phyloP scores from a whole-genome alignment of 78 protist species.

The Chrysochromulina parva region DNA sequence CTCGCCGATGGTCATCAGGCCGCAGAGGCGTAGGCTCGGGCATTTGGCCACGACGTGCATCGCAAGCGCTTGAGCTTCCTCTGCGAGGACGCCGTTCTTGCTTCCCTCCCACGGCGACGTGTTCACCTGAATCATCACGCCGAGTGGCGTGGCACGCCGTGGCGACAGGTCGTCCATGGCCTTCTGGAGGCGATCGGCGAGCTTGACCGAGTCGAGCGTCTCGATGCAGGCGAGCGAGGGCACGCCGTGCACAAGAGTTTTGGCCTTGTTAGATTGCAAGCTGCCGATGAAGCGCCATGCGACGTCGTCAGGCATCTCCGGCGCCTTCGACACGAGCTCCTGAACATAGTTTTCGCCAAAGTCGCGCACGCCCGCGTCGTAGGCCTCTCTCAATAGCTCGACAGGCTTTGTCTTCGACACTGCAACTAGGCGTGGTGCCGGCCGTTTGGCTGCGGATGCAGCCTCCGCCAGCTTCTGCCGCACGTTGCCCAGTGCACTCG shows the following conservation, averaged over 20 bases:
- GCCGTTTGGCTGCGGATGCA: background rate
- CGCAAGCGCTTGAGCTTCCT: slow-evolving; percentile 34
- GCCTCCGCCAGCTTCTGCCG: background rate
- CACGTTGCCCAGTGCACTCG: background rate
- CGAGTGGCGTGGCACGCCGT: background rate
- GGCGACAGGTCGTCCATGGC: background rate
- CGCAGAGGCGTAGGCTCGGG: slow-evolving; percentile 45
- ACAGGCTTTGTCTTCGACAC: slow-evolving; percentile 79
- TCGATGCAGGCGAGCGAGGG: slow-evolving; percentile 55
- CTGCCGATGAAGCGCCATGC: slow-evolving; percentile 82
- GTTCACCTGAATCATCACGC: slow-evolving; percentile 67
- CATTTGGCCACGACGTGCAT: slow-evolving; percentile 13
- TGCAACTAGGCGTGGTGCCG: slow-evolving; percentile 65
- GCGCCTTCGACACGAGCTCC: slow-evolving; percentile 67
- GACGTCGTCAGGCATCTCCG: slow-evolving; percentile 60
- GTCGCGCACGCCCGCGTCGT: slow-evolving; percentile 60
- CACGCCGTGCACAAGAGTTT: background rate
- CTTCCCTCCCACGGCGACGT: slow-evolving; percentile 41
- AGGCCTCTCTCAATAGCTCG: slow-evolving; percentile 14
- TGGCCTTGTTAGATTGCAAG: slow-evolving; percentile 76
- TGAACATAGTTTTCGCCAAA: slow-evolving; percentile 89
- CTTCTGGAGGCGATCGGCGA: slow-evolving; percentile 47
- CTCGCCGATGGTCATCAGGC: slow-evolving; percentile 86
- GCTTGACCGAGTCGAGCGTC: slow-evolving; percentile 55
- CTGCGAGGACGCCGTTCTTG: background rate